Evolutionary conservation across 495 filamentous ascomycete genomes (phyloP).

Genomic region (Oidiodendron maius): DNA sequence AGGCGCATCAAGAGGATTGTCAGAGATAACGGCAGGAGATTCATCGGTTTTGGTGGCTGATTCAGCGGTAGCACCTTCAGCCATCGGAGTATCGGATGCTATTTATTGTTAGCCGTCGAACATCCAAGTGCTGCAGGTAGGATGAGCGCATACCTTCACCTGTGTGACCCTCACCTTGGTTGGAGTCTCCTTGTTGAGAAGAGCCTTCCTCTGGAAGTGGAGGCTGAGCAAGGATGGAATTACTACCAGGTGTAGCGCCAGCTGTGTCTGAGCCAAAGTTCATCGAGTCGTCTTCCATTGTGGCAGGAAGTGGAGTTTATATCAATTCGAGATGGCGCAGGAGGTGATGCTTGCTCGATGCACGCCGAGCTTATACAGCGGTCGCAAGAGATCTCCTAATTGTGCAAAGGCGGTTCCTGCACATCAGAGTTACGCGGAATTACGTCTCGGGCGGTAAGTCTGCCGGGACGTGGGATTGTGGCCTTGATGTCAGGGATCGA

Average conservation of each 20-base stretch:
- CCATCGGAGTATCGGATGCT: slow-evolving; percentile 48
- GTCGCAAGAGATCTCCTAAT: not conserved
- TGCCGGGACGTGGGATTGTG: not conserved
- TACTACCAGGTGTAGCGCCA: slow-evolving; percentile 42
- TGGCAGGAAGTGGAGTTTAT: slow-evolving; percentile 3
- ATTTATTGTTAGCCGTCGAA: slow-evolving; percentile 6
- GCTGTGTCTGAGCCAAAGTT: slow-evolving; percentile 48
- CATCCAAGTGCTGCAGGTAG: not conserved
- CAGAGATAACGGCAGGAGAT: slow-evolving; percentile 53
- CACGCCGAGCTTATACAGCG: slow-evolving; percentile 6
- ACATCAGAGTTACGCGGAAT: not conserved
- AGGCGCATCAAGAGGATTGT: slow-evolving; percentile 83
- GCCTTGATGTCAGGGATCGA: not conserved
- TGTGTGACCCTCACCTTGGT: slow-evolving; percentile 4
- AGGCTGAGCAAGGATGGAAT: slow-evolving; percentile 46
- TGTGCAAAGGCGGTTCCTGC: slow-evolving; percentile 6
- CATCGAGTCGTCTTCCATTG: slow-evolving; percentile 49
- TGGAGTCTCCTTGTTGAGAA: slow-evolving; percentile 22
- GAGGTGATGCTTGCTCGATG: not conserved
- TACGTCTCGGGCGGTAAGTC: not conserved
- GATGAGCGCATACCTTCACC: slow-evolving; percentile 15
- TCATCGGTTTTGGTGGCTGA: slow-evolving; percentile 43
- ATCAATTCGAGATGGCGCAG: slow-evolving; percentile 19
- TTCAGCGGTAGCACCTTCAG: slow-evolving; percentile 30
- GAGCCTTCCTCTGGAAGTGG: slow-evolving; percentile 37